These are phyloP conservation scores for Hypomyces perniciosus DNA, from an alignment of 2,329 filamentous ascomycete genomes.

Conservation along the genomic window DNA sequence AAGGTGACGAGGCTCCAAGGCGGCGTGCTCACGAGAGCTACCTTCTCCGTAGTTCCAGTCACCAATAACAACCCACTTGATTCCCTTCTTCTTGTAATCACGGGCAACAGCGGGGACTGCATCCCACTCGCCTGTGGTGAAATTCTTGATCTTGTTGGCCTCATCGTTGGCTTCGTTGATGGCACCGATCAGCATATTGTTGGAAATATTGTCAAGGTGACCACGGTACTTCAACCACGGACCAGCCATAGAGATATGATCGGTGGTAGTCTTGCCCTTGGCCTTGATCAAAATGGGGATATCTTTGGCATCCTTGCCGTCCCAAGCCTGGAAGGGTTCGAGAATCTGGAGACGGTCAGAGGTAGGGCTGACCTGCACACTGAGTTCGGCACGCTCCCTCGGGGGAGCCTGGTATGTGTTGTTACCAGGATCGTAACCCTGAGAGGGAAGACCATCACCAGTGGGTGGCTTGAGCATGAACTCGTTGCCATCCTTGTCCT, in stretches of 20 bases:
- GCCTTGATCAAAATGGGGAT: constrained; percentile 95
- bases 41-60: constrained; percentile 99
- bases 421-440: constrained; percentile 83
- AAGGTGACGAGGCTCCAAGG: constrained; percentile 93
- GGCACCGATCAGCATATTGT: constrained; percentile 99
- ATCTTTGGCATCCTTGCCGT: constrained; percentile 80
- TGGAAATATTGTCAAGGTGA: constrained; percentile 98
- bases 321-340: constrained; percentile 77
- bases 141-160: constrained; percentile 96
- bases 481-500: constrained; percentile 93
- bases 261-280: constrained; percentile 92
- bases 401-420: constrained; percentile 97
- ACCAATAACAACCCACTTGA: constrained; percentile 95
- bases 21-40: constrained; percentile 94
- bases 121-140: constrained; percentile 73
- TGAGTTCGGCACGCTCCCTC: constrained; percentile 63
- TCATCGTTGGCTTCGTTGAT: constrained; percentile 94
- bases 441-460: constrained; percentile 71
- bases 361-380: constrained; percentile 76
- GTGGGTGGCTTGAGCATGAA: constrained; percentile 79
- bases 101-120: constrained; percentile 90
- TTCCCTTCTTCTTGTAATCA: constrained; percentile 96
- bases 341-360: constrained; percentile 95
- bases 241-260: constrained; percentile 95
- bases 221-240: constrained; percentile 99